These are phyloP conservation scores for Fusarium staphyleae DNA, from an alignment of 2,329 filamentous ascomycete genomes.

Conservation along the genomic window DNA sequence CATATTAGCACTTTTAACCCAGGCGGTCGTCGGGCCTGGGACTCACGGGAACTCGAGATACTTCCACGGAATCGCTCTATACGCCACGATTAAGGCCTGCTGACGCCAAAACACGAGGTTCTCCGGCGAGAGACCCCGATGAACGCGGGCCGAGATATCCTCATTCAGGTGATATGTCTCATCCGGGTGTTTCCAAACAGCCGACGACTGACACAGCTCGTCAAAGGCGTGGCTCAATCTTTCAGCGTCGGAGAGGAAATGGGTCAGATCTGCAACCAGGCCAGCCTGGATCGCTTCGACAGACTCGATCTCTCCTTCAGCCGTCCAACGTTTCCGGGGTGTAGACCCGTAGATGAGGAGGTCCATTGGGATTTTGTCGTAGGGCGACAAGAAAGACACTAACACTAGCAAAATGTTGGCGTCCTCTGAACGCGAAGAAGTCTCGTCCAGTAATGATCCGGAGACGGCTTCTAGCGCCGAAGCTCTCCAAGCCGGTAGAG, in stretches of 20 bases:
- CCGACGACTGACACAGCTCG: slow-evolving; percentile 18
- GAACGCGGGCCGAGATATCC: slow-evolving; percentile 23
- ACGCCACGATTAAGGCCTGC: slow-evolving; percentile 31
- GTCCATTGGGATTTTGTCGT: slow-evolving; percentile 29
- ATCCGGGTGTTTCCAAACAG: slow-evolving; percentile 20
- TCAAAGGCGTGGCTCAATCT: slow-evolving; percentile 17
- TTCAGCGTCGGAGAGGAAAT: slow-evolving; percentile 17
- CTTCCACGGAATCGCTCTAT: slow-evolving; percentile 35
- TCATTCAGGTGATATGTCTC: slow-evolving; percentile 30
- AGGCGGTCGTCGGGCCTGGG: neutral
- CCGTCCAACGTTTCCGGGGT: slow-evolving; percentile 37
- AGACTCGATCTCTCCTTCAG: slow-evolving; percentile 28
- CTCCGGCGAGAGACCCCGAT: slow-evolving; percentile 16
- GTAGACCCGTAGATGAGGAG: slow-evolving; percentile 33
- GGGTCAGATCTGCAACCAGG: slow-evolving; percentile 12
- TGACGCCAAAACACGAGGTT: slow-evolving; percentile 26
- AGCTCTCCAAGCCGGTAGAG: slow-evolving; percentile 23
- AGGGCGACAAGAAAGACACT: slow-evolving; percentile 32
- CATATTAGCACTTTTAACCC: slow-evolving; percentile 6
- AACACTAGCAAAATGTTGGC: slow-evolving; percentile 31
- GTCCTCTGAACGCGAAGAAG: slow-evolving; percentile 24
- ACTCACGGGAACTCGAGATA: slow-evolving; percentile 37
- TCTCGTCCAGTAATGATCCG: slow-evolving; percentile 20
- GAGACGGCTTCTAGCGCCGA: slow-evolving; percentile 30
- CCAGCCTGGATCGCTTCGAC: slow-evolving; percentile 45